These are phyloP conservation scores for Aureobasidium leucospermi DNA, from an alignment of 2,329 filamentous ascomycete genomes.

Conservation along the genomic window DNA sequence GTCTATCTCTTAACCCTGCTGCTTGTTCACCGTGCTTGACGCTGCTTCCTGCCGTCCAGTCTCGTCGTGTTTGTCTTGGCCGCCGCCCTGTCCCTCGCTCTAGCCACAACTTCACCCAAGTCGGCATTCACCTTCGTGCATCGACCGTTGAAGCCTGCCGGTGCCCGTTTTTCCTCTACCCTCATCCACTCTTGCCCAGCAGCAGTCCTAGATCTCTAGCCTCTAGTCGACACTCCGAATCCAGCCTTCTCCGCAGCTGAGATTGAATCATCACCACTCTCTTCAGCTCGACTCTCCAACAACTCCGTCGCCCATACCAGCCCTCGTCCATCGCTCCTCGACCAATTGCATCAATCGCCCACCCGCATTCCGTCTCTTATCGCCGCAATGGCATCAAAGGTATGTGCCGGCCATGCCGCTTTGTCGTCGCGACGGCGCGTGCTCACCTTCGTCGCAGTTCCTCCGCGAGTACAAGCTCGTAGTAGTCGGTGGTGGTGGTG, in stretches of 20 bases:
- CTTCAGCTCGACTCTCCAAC: neutral
- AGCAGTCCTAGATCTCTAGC: neutral
- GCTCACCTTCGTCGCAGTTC: constrained; percentile 30
- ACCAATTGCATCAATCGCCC: neutral
- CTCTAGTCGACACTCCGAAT: neutral
- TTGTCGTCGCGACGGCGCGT: neutral
- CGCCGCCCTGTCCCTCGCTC: neutral
- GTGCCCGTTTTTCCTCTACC: constrained; percentile 10
- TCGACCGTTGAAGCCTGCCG: constrained; percentile 11
- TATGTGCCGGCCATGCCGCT: neutral
- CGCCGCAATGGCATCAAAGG: constrained; percentile 18
- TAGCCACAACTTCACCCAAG: neutral
- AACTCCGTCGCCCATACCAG: neutral
- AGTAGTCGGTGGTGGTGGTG: constrained; percentile 94
- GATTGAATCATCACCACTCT: neutral
- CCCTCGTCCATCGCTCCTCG: neutral
- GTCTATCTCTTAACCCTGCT: constrained; percentile 3
- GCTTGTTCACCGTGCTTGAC: constrained; percentile 1
- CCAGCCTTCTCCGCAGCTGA: constrained; percentile 11
- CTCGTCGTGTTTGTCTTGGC: constrained; percentile 8
- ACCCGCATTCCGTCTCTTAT: neutral
- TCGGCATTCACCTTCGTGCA: constrained; percentile 5
- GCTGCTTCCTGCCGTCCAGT: neutral
- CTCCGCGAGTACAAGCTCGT: constrained; percentile 57
- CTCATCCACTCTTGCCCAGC: constrained; percentile 3